Evolutionary conservation across 2,329 filamentous ascomycete species (phyloP).

Genomic region (Fusarium circinatum): DNA sequence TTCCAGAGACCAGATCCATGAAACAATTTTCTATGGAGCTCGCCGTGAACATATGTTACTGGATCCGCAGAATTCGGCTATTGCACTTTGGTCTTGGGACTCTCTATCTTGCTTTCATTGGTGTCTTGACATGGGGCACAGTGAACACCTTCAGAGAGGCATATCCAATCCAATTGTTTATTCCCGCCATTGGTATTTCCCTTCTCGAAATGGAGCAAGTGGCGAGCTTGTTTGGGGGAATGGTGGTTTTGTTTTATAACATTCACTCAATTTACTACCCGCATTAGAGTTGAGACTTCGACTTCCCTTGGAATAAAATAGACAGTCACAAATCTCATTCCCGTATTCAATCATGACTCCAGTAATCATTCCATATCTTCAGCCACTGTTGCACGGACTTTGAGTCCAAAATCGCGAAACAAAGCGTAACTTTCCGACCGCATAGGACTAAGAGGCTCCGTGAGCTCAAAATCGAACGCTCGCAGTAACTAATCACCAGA

Average conservation of each 20-base stretch:
- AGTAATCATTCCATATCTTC: background rate
- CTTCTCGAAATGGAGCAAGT: background rate
- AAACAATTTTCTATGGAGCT: fast-evolving
- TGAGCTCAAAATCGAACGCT: background rate
- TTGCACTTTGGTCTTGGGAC: background rate
- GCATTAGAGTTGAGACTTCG: fast-evolving
- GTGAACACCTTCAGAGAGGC: fast-evolving
- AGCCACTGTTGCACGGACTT: background rate
- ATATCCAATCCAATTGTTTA: background rate
- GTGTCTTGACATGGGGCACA: fast-evolving
- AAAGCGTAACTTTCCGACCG: background rate
- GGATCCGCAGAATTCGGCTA: background rate
- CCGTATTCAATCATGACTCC: fast-evolving
- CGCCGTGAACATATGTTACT: fast-evolving
- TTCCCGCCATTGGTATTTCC: background rate
- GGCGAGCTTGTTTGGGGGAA: background rate
- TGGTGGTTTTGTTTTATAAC: background rate
- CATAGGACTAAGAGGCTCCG: background rate
- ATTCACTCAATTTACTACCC: background rate
- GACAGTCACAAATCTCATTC: fast-evolving
- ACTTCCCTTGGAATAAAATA: fast-evolving
- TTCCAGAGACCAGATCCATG: background rate
- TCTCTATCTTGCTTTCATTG: background rate
- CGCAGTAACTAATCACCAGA: background rate
- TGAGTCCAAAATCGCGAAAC: background rate